Base-by-base conservation (phyloP, 352 stramenopile species). In the Phytophthora parvispora region DNA sequence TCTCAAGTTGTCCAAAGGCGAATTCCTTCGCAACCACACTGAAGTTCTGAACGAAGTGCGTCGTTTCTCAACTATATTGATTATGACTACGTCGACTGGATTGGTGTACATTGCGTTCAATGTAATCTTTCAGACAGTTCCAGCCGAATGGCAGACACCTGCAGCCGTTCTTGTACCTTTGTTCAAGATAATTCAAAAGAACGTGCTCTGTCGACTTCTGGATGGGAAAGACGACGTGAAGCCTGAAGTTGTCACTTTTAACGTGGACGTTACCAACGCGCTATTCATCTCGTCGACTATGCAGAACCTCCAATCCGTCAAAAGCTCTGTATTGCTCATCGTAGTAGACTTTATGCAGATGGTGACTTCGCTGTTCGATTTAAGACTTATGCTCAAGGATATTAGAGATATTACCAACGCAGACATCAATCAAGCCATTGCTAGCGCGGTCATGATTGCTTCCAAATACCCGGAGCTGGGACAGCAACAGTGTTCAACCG, bases 241-340 rank as follows among this genome's bases (percentile, higher is more conserved):
- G 36, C 70, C 78, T 0, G 66, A 87, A 48, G 47, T 76, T 7
- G 64, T 86, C 15, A 67, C 82, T 3, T 83, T 89, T 55, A 82
- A 77, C 31, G 69, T 83, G 49, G 76, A 89, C 38, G 58, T 89
- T 25, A 86, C 80, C 43, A 76, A 84, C 42, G 50, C 81, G 15
- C 55, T 89, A 1, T 89, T 73, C 16, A 69, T 87, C 15, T 64
- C 78, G 2, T 72, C 68, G 12, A 78, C 58, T 15, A 83, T 89
- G 74, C 68, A 84, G 42, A 69, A 59, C 18, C 45, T 71, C 0
- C 60, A 69, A n/a, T 82, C 69, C 0, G 54, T 61, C 7, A 61
- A 49, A 6, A 80, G 75, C 1, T 74, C 67, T 3, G 27, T 64
- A 3, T 32, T 73, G 18, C 45, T 89, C 12, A 76, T 83, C 20